Evolutionary conservation across 139 green algal genomes (phyloP).

Genomic region (Chlamydomonas incerta): DNA sequence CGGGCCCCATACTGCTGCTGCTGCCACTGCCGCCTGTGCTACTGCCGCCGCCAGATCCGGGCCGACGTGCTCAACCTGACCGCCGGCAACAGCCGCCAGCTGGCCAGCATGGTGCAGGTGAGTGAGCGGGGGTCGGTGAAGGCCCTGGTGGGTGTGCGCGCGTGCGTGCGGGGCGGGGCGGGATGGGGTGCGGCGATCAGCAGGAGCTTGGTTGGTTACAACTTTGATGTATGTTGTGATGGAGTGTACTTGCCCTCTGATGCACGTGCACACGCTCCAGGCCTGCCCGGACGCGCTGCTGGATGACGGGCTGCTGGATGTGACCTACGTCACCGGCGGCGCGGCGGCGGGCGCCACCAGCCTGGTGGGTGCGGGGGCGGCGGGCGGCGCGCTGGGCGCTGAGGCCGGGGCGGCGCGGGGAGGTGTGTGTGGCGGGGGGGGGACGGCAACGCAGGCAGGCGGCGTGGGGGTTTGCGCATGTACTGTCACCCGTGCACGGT

Average conservation of each 20-base stretch:
- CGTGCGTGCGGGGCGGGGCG: too few species aligned
- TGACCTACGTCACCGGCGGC: constrained; percentile 46
- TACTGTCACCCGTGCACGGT: too few species aligned
- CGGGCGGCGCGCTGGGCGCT: too few species aligned
- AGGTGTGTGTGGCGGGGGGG: not conserved
- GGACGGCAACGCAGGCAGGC: not conserved
- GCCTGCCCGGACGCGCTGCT: constrained; percentile 62
- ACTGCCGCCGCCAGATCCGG: not conserved
- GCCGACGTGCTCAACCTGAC: constrained; percentile 45
- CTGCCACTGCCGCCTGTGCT: too few species aligned
- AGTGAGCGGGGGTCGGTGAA: not conserved
- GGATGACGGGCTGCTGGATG: constrained; percentile 67
- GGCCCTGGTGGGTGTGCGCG: too few species aligned
- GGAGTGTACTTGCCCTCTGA: not conserved
- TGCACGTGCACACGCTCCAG: too few species aligned
- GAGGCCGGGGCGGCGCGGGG: not conserved
- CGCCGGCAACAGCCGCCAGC: constrained; percentile 52
- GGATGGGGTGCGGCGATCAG: too few species aligned
- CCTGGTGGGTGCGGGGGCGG: not conserved
- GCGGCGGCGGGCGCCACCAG: not conserved
- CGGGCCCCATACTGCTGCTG: too few species aligned
- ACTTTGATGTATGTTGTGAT: too few species aligned
- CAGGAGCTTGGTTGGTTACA: too few species aligned
- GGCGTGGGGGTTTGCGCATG: not conserved
- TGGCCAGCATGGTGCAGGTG: constrained; percentile 52